Conservation (phyloP, 345 rosid genomes). For the Excoecaria cochinchinensis region DNA sequence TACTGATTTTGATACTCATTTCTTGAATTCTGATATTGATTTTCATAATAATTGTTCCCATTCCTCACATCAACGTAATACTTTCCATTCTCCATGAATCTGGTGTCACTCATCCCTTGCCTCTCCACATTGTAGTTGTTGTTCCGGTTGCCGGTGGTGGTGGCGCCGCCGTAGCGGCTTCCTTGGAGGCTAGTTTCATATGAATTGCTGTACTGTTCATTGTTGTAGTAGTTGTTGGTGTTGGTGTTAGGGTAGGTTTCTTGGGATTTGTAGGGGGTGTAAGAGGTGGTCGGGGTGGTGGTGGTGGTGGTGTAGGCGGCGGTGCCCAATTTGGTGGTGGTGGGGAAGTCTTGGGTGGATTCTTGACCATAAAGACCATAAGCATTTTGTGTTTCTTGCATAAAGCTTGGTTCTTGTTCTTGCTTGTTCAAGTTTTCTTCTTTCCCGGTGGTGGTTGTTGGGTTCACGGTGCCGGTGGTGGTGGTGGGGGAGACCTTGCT, state of each 20-base stretch:
- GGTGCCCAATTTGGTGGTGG: slow-evolving; percentile 17
- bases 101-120: slow-evolving; percentile 36
- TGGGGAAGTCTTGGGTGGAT: slow-evolving; percentile 18
- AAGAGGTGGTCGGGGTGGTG: slow-evolving; percentile 2
- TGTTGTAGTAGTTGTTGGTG: slow-evolving; percentile 17
- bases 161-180: background rate
- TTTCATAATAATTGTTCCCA: slow-evolving; percentile 3
- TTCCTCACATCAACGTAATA: background rate
- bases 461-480: background rate
- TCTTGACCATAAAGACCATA: slow-evolving; percentile 56
- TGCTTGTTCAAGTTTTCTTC: slow-evolving; percentile 12
- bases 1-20: background rate
- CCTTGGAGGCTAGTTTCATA: slow-evolving; percentile 21
- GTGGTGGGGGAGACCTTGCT: slow-evolving; percentile 26
- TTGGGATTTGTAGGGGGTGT: slow-evolving; percentile 29
- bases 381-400: slow-evolving; percentile 43
- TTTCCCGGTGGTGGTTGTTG: slow-evolving; percentile 11
- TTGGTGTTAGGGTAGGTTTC: slow-evolving; percentile 33
- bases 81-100: slow-evolving; percentile 22
- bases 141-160: background rate
- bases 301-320: slow-evolving; percentile 23
- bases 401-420: slow-evolving; percentile 35
- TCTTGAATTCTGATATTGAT: slow-evolving; percentile 15
- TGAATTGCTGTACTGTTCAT: slow-evolving; percentile 9
- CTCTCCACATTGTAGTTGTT: background rate